These are phyloP conservation scores for Sugiyamaella pinicola DNA, from an alignment of 1,139 yeast species.

Conservation along the genomic window DNA sequence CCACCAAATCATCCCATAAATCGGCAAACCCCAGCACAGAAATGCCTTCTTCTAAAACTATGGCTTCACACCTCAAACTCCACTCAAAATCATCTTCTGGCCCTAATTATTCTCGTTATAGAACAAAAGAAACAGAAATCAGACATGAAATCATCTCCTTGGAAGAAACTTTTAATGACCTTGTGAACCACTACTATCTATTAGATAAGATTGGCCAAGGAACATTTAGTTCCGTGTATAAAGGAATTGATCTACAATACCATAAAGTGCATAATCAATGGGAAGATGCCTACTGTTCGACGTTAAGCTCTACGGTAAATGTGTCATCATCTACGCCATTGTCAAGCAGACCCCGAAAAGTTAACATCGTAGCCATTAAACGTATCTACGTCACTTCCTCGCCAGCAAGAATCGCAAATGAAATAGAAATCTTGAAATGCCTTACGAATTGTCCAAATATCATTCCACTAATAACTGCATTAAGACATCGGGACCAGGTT, in stretches of 20 bases:
- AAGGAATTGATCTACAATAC: slow-evolving; percentile 67
- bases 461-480: slow-evolving; percentile 86
- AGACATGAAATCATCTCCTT: slow-evolving; percentile 61
- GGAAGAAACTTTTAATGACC: slow-evolving; percentile 62
- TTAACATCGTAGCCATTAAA: slow-evolving; percentile 82
- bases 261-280: slow-evolving; percentile 37
- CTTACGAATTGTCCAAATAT: slow-evolving; percentile 70
- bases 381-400: slow-evolving; percentile 95
- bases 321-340: neutral
- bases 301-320: neutral
- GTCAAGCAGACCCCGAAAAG: slow-evolving; percentile 22
- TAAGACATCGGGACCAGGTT: slow-evolving; percentile 87
- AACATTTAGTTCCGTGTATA: slow-evolving; percentile 87
- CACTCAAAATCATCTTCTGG: neutral
- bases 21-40: neutral
- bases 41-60: neutral
- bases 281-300: slow-evolving; percentile 22
- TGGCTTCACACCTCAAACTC: neutral
- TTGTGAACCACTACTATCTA: slow-evolving; percentile 62
- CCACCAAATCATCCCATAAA: too few relatives aligned
- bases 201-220: slow-evolving; percentile 94
- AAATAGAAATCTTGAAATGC: slow-evolving; percentile 70
- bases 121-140: slow-evolving; percentile 10
- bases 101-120: slow-evolving; percentile 2
- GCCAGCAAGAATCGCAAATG: slow-evolving; percentile 86